Conservation (phyloP, 345 rosid species). For the Xanthoceras sorbifolium region DNA sequence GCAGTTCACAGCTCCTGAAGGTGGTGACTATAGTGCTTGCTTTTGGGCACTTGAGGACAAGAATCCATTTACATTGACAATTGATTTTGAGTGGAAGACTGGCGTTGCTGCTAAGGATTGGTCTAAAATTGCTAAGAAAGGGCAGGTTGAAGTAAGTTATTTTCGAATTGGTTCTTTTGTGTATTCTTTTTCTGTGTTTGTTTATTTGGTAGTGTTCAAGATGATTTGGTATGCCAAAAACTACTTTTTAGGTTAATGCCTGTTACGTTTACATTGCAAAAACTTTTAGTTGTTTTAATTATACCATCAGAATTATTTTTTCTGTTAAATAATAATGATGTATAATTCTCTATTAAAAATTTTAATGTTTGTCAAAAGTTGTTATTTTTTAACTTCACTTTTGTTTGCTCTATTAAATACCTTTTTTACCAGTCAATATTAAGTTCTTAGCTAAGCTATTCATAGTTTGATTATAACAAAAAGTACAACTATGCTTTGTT, state of each 20-base stretch:
- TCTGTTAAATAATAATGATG: background rate
- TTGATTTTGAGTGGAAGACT: conserved; percentile 81
- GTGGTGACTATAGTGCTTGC: conserved; percentile 67
- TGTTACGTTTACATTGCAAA: background rate
- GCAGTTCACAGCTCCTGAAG: conserved; percentile 70
- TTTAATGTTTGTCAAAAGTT: background rate
- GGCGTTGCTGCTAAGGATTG: conserved; percentile 84
- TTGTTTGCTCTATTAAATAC: background rate
- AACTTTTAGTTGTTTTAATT: background rate
- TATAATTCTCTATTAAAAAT: background rate
- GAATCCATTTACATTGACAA: conserved; percentile 33
- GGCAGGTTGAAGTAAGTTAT: conserved; percentile 57
- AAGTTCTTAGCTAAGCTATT: background rate
- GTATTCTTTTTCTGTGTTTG: background rate
- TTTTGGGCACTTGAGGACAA: conserved; percentile 48
- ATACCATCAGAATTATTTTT: background rate
- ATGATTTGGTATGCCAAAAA: background rate
- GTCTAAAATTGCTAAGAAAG: conserved; percentile 72
- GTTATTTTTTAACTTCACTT: background rate
- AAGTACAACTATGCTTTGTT: background rate
- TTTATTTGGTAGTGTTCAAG: background rate
- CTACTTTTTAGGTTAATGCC: conserved; percentile 1
- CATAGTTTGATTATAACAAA: background rate
- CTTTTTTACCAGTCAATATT: background rate
- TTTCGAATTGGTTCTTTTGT: background rate